phyloP scores from a whole-genome alignment of 441 rosid genomes.

The Euphorbia celastroides region DNA sequence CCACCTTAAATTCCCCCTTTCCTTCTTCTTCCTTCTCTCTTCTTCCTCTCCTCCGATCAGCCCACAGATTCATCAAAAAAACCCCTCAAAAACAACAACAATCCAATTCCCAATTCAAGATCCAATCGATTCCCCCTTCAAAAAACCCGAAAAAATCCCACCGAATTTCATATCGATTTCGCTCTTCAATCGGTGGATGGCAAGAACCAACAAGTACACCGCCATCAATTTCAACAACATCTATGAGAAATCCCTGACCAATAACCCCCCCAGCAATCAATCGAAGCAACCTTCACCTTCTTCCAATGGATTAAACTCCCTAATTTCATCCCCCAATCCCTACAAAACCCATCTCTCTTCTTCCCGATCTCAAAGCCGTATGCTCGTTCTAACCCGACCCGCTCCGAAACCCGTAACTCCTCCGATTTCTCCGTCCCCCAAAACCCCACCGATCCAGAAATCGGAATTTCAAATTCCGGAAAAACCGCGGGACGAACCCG shows the following conservation, averaged over 20 bases:
- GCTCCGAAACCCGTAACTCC: slow-evolving; percentile 39
- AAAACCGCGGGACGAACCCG: slow-evolving; percentile 27
- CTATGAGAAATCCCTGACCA: slow-evolving; percentile 40
- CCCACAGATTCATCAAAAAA: neutral
- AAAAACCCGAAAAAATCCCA: neutral
- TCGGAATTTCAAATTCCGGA: slow-evolving; percentile 13
- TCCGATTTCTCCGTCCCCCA: slow-evolving; percentile 16
- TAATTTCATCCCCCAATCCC: slow-evolving; percentile 25
- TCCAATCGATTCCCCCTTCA: neutral
- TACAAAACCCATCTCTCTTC: slow-evolving; percentile 23
- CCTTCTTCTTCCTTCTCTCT: neutral
- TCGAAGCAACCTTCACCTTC: slow-evolving; percentile 12
- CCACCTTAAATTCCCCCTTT: neutral
- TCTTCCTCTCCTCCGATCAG: neutral
- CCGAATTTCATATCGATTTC: neutral
- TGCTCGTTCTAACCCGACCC: slow-evolving; percentile 74
- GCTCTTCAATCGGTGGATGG: slow-evolving; percentile 51
- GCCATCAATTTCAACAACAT: slow-evolving; percentile 70
- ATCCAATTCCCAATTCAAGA: neutral
- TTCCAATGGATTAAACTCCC: slow-evolving; percentile 25
- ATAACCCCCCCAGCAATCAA: slow-evolving; percentile 18
- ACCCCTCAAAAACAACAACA: neutral
- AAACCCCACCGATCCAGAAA: slow-evolving; percentile 4
- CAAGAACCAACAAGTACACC: slow-evolving; percentile 66
- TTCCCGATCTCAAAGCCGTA: slow-evolving; percentile 62